Base-by-base conservation (phyloP, 768 basidiomycete genomes). In the Pulveroboletus frians region DNA sequence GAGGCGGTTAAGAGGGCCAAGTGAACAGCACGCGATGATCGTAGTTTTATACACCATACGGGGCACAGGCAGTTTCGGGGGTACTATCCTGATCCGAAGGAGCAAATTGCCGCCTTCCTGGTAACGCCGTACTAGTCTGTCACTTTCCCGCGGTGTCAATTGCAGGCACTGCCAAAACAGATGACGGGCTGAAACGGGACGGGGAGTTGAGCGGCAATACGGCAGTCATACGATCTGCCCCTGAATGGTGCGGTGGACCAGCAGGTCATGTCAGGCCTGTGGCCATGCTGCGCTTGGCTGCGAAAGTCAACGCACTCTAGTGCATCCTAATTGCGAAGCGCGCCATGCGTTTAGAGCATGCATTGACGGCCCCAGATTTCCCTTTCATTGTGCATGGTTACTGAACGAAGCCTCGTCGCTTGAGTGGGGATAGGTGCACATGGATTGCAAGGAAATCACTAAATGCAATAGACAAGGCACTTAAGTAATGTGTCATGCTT, bases 401-500 rank as follows among this genome's bases (percentile, higher is more conserved):
- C 40, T n/a, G 21, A 45, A 21, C n/a, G 43, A 51, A 41, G 8
- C 23, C n/a, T 10, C 43, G 46, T 21, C 31, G 31, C 6, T 53
- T 56, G 65, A 67, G 65, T 36, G 60, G 65, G 67, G 67, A 67
- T 67, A 31, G 31, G 31, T 31, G 13, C 31, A 14, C 11, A 31
- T 31, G 43, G 39, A 66, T 68, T 66, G 54, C 53, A 9, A 45
- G 2, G 9, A 26, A 34, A 47, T 27, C 31, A 49, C 42, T 51
- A 47, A 54, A 57, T 58, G 58, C 55, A 43, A 48, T 61, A 47
- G 47, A 59, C 51, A 65, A 38, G 53, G 51, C 47, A 27, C 58
- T 59, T 58, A 64, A 47, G 45, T 29, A 50, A 34, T 31, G 6
- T 26, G 51, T 50, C 49, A 43, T 47, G 53, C 41, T 48, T 46